phyloP scores from a whole-genome alignment of 2,329 filamentous ascomycete genomes.

The Monosporascus cannonballus region DNA sequence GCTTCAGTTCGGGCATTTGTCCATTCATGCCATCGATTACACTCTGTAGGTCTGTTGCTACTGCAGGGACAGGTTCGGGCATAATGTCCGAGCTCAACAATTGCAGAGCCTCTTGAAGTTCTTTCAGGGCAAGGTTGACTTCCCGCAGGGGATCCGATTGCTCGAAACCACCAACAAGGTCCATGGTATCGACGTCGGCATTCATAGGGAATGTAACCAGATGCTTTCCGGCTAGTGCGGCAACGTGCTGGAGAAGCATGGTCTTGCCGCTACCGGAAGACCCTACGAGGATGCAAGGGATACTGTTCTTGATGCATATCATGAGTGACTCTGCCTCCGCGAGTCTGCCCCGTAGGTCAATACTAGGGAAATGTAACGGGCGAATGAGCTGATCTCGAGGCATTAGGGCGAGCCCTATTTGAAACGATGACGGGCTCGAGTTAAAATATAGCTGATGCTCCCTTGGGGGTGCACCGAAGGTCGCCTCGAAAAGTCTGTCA shows the following conservation, averaged over 20 bases:
- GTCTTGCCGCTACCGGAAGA: slow-evolving; percentile 85
- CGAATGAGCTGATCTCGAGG: slow-evolving; percentile 51
- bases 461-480: slow-evolving; percentile 50
- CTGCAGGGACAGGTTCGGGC: slow-evolving; percentile 38
- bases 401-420: slow-evolving; percentile 74
- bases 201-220: slow-evolving; percentile 85
- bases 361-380: slow-evolving; percentile 42
- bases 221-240: slow-evolving; percentile 68
- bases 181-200: slow-evolving; percentile 93
- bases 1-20: slow-evolving; percentile 30
- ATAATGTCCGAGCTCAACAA: slow-evolving; percentile 41
- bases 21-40: slow-evolving; percentile 38
- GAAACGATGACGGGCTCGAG: slow-evolving; percentile 57
- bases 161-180: slow-evolving; percentile 94
- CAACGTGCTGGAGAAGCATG: slow-evolving; percentile 69
- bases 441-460: slow-evolving; percentile 66
- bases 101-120: slow-evolving; percentile 36
- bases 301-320: slow-evolving; percentile 76
- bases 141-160: slow-evolving; percentile 79
- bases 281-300: slow-evolving; percentile 86
- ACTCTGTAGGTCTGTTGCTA: slow-evolving; percentile 45
- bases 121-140: slow-evolving; percentile 52
- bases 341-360: slow-evolving; percentile 51
- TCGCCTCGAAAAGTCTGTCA: slow-evolving; percentile 56
- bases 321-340: slow-evolving; percentile 78